Conservation (phyloP, 139 green algal genomes). For the Chlorella sp. region DNA sequence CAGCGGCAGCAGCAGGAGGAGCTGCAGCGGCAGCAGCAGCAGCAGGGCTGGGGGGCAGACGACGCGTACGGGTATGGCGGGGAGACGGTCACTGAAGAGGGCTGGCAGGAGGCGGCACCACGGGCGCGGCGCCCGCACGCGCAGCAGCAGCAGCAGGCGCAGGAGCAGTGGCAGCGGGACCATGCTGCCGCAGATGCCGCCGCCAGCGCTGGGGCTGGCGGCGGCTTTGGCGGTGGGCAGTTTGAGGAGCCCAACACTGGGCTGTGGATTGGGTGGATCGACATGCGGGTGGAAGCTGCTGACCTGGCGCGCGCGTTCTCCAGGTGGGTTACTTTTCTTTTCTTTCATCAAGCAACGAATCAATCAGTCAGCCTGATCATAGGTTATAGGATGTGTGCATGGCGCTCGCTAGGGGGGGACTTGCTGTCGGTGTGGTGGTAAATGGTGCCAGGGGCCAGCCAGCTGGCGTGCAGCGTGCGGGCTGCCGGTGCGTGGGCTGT, state of each 20-base stretch:
- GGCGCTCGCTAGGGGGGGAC: too few species aligned
- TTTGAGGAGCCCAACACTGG: background rate
- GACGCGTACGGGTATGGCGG: background rate
- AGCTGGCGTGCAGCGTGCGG: too few species aligned
- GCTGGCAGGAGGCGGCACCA: background rate
- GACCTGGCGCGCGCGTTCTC: background rate
- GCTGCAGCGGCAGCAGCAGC: background rate
- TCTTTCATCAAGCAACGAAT: too few species aligned
- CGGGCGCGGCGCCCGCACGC: background rate
- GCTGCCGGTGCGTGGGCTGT: too few species aligned
- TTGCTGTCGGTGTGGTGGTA: too few species aligned
- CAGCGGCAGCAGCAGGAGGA: background rate
- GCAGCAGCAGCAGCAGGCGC: background rate
- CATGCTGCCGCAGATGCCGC: too few species aligned
- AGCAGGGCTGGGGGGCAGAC: background rate
- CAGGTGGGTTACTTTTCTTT: background rate
- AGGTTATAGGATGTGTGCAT: too few species aligned
- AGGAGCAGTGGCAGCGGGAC: background rate
- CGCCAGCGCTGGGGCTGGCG: too few species aligned
- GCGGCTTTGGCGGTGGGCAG: too few species aligned
- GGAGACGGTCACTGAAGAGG: background rate
- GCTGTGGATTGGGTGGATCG: slow-evolving; percentile 14
- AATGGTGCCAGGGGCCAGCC: too few species aligned
- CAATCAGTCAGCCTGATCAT: too few species aligned
- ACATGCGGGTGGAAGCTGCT: background rate